These are phyloP conservation scores for Tylopilus cervinicoccineus DNA, from an alignment of 768 basidiomycete genomes.

Conservation along the genomic window DNA sequence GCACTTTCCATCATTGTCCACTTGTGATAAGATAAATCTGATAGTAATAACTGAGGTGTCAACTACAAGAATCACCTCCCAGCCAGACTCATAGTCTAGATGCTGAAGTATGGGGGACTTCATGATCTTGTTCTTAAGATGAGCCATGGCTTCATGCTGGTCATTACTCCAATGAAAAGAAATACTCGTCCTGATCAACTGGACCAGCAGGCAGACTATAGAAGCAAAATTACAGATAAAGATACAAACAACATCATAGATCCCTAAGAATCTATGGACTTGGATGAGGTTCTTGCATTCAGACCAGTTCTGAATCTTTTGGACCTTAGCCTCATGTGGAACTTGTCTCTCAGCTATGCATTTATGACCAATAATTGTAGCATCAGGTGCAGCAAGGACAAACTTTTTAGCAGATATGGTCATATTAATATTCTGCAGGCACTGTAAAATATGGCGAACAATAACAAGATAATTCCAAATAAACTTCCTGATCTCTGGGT, in stretches of 20 bases:
- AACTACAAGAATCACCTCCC: background rate
- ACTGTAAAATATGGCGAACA: background rate
- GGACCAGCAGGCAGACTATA: background rate
- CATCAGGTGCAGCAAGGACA: background rate
- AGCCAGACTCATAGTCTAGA: background rate
- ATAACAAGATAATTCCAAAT: background rate
- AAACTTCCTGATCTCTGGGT: background rate
- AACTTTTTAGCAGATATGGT: background rate
- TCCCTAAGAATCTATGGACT: background rate
- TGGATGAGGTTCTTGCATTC: background rate
- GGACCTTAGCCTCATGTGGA: background rate
- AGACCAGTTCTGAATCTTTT: background rate
- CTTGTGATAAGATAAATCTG: background rate
- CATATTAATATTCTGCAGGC: background rate
- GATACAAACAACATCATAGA: background rate
- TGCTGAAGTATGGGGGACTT: background rate
- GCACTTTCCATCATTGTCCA: background rate
- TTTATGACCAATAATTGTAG: background rate
- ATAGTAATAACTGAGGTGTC: background rate
- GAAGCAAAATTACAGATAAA: background rate
- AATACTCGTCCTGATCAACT: background rate
- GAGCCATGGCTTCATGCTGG: background rate
- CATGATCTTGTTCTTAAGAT: background rate
- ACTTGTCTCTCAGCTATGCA: background rate
- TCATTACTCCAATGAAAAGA: background rate